A percentile compares a stretch with the other conserved stretches of the same genome.
These are phyloP conservation scores for Diaporthe vexans DNA, from an alignment of 2,329 filamentous ascomycete species.

Conservation along the genomic window DNA sequence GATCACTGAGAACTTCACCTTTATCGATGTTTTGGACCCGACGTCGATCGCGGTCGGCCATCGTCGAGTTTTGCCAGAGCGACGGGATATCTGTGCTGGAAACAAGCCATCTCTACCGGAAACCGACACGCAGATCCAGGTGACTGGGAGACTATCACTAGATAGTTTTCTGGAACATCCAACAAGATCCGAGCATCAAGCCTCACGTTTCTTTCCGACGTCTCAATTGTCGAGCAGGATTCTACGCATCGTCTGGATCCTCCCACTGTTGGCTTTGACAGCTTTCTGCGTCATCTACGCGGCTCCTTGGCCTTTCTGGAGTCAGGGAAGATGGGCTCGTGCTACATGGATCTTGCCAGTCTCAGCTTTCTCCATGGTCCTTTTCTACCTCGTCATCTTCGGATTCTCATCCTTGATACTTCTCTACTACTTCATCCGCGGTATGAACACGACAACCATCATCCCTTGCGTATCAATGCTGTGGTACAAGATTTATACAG, in stretches of 20 bases:
- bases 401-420: not conserved
- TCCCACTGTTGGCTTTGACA: not conserved
- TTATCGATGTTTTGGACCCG: not conserved
- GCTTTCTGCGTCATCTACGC: not conserved
- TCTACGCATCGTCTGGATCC: not conserved
- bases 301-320: not conserved
- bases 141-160: not conserved
- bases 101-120: not conserved
- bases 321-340: not conserved
- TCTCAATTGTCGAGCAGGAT: not conserved
- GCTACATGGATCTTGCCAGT: not conserved
- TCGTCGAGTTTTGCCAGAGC: not conserved
- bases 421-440: conserved; percentile 2
- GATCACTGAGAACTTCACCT: not conserved
- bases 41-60: not conserved
- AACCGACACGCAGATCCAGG: not conserved
- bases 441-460: not conserved
- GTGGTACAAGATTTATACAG: not conserved
- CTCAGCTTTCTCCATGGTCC: not conserved
- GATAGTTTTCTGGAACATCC: not conserved
- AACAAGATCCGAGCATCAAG: not conserved
- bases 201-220: not conserved
- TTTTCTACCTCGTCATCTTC: not conserved
- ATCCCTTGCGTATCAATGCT: not conserved
- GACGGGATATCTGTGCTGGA: not conserved